Evolutionary conservation across 2,329 filamentous ascomycete genomes (phyloP).

Genomic region (Cytospora schulzeri): DNA sequence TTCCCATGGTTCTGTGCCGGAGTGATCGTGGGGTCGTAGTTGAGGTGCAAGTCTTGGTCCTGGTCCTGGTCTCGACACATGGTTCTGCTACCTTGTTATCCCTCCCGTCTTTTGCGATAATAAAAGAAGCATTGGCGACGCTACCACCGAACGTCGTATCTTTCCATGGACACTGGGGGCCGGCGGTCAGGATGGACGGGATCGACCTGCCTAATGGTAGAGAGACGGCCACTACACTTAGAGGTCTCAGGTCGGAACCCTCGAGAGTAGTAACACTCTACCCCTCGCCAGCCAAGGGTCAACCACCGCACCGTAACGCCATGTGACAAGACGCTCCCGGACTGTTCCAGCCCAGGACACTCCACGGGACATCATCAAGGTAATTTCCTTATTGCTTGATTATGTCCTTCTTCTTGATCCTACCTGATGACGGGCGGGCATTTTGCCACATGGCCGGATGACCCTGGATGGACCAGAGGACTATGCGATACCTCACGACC

Average conservation of each 20-base stretch:
- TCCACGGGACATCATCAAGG: neutral
- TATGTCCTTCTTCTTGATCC: neutral
- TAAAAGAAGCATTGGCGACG: neutral
- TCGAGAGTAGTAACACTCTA: neutral
- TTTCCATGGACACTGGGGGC: neutral
- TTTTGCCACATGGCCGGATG: neutral
- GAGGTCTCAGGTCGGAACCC: neutral
- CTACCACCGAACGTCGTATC: neutral
- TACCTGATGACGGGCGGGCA: neutral
- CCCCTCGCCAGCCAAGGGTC: neutral
- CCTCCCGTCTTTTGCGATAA: neutral
- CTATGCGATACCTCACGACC: neutral
- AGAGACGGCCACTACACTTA: neutral
- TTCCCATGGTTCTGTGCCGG: neutral
- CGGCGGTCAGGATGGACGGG: neutral
- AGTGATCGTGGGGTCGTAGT: neutral
- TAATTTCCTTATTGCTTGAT: neutral
- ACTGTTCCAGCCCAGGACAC: neutral
- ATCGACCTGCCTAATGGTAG: neutral
- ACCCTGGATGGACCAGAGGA: neutral
- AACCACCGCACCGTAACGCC: neutral
- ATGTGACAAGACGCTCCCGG: neutral
- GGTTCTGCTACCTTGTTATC: neutral
- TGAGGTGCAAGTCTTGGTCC: neutral
- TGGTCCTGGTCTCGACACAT: too few species aligned